Percentiles rank a stretch among this genome's conserved stretches.
phyloP scores from a whole-genome alignment of 306 rosid species.

The Cucurbita argyrosperma region DNA sequence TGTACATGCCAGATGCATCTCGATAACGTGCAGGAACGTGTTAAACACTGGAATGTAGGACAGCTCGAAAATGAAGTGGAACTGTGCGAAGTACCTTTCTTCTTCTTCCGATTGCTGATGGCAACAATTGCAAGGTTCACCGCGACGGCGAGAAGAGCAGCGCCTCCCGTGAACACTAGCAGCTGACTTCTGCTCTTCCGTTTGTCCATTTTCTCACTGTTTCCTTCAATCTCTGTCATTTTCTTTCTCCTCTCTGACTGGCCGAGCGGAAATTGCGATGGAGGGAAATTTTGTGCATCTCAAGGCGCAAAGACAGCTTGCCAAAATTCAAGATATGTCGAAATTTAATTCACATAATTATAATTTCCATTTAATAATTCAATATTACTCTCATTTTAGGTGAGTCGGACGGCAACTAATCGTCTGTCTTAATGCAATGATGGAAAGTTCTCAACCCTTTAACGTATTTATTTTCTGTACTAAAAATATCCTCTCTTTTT shows the following conservation, averaged over 20 bases:
- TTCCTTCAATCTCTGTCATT: slow-evolving; percentile 44
- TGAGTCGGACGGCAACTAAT: not conserved
- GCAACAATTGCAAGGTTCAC: slow-evolving; percentile 52
- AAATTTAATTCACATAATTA: not conserved
- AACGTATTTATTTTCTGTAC: no score
- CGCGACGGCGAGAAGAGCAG: slow-evolving; percentile 60
- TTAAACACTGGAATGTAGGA: not conserved
- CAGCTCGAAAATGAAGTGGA: slow-evolving; percentile 7
- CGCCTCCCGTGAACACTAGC: slow-evolving; percentile 59
- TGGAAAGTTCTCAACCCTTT: not conserved
- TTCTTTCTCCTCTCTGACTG: slow-evolving; percentile 18
- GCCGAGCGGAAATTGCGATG: slow-evolving; percentile 30
- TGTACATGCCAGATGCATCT: not conserved
- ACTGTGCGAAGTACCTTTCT: slow-evolving; percentile 33
- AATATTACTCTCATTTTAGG: not conserved
- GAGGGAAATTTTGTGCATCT: slow-evolving; percentile 37
- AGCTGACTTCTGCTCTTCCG: slow-evolving; percentile 26
- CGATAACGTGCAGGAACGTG: not conserved
- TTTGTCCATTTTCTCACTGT: slow-evolving; percentile 37
- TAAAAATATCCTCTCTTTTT: no score
- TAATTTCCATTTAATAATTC: not conserved
- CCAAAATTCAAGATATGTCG: slow-evolving; percentile 1
- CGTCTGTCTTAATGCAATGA: not conserved
- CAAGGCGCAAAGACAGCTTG: slow-evolving; percentile 16
- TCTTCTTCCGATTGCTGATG: slow-evolving; percentile 37